Conservation (phyloP, 1,139 yeast species). For the Kazachstania sp. region DNA sequence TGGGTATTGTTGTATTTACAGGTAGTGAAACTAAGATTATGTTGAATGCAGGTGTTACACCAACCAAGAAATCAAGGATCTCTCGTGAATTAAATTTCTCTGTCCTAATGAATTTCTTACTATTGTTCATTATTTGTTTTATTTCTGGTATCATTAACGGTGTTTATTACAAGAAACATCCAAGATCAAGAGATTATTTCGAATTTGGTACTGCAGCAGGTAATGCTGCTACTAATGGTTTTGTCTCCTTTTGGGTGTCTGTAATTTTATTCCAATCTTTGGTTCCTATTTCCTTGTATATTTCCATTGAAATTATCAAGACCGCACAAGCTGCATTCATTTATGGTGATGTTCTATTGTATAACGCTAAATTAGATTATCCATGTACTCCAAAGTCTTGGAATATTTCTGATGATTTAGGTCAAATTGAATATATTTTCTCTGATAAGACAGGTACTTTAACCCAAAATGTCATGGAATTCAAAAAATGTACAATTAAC, state of each 20-base stretch:
- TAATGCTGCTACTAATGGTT: conserved; percentile 69
- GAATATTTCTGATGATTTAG: conserved; percentile 95
- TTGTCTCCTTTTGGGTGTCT: conserved; percentile 80
- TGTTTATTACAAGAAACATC: conserved; percentile 45
- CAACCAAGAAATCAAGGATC: conserved; percentile 77
- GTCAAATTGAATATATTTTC: conserved; percentile 91
- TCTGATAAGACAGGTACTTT: conserved; percentile 96
- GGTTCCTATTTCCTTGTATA: conserved; percentile 91
- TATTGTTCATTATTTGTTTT: conserved; percentile 72
- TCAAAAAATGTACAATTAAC: conserved; percentile 81
- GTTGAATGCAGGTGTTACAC: conserved; percentile 89
- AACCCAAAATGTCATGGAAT: conserved; percentile 96
- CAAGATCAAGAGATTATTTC: conserved; percentile 56
- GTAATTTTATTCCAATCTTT: conserved; percentile 82
- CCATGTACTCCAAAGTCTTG: conserved; percentile 96
- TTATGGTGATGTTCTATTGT: conserved; percentile 80
- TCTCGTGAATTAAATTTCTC: conserved; percentile 76
- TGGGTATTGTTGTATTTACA: conserved; percentile 82
- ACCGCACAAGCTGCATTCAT: conserved; percentile 92
- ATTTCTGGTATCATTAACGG: conserved; percentile 81
- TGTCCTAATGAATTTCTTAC: conserved; percentile 66
- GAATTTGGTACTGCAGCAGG: conserved; percentile 60
- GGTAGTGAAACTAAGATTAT: conserved; percentile 88
- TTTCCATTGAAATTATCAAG: conserved; percentile 89
- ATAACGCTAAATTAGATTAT: conserved; percentile 74